Evolutionary conservation across 768 basidiomycete genomes (phyloP).

Genomic region (Dacryopinax primogenitus): DNA sequence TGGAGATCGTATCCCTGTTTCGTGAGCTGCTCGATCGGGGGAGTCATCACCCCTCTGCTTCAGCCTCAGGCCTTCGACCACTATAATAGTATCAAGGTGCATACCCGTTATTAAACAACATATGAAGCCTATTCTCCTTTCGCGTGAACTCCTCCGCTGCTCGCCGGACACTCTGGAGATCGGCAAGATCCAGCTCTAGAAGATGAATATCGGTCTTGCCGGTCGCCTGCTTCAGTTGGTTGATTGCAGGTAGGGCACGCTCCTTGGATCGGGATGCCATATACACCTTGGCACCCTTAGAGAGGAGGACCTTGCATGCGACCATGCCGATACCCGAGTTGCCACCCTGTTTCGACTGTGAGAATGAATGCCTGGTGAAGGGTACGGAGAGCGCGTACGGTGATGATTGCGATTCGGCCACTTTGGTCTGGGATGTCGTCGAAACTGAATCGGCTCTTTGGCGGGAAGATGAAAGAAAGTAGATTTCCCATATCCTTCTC

Average conservation of each 20-base stretch:
- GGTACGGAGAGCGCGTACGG: not conserved
- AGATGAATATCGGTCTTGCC: constrained; percentile 34
- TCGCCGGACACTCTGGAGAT: constrained; percentile 33
- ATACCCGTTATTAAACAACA: constrained; percentile 15
- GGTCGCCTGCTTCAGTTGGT: constrained; percentile 37
- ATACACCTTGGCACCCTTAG: constrained; percentile 13
- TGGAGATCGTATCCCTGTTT: constrained; percentile 28
- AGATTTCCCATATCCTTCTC: not conserved
- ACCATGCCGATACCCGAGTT: constrained; percentile 11
- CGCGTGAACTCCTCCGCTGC: constrained; percentile 32
- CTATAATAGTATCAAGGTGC: not conserved
- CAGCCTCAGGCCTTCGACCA: not conserved
- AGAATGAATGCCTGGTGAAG: not conserved
- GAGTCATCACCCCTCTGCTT: constrained; percentile 19
- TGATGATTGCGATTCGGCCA: constrained; percentile 34
- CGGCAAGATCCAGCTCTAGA: constrained; percentile 36
- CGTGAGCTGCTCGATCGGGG: constrained; percentile 16
- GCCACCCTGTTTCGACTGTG: not conserved
- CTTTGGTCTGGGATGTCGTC: constrained; percentile 36
- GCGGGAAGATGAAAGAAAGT: constrained; percentile 13
- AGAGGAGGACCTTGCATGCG: constrained; percentile 10
- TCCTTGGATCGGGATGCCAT: not conserved
- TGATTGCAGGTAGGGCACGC: constrained; percentile 33
- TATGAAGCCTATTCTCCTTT: constrained; percentile 12
- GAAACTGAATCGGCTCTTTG: constrained; percentile 11